Base-by-base conservation (phyloP, 1,284 basidiomycete genomes). In the Veloporphyrellus conicus region DNA sequence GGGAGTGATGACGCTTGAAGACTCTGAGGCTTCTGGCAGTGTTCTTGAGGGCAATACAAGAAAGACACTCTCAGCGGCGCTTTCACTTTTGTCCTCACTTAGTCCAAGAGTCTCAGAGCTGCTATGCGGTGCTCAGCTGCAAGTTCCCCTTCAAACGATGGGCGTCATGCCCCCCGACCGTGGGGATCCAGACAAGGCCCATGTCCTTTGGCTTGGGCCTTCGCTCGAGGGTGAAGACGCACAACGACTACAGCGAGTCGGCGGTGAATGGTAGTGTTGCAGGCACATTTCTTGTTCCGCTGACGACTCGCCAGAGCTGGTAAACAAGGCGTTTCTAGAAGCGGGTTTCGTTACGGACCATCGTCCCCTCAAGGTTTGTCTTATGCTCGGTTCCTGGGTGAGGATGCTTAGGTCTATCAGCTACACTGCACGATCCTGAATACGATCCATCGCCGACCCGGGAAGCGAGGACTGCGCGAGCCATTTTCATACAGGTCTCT, bases 361-460 rank as follows among this genome's bases (percentile, higher is more conserved):
- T 9, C 71, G 84, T 1, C 77, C 79, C 0, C 68, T 87, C 25
- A 87, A 83, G 68, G 84, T 82, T 45, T 7, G 68, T 55, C 14
- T 12, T n/a, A n/a, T 20, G 29, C 36, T 41, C 23, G 35, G n/a
- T 36, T 33, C 14, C 29, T n/a, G 20, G 9, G 33, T 40, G 41
- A 43, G 41, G 52, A 27, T 36, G 18, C 16, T 6, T n/a, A n/a
- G n/a, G n/a, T 28, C 18, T 25, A 40, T 25, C 42, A 84, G 83
- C 66, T 87, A 14, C 85, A 87, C 54, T 86, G 84, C 63, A 86
- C 84, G 0, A 59, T 87, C 19, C 58, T 84, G 49, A 85, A 84
- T 56, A 80, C 83, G 0, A 71, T 68, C 27, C 68, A 84, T 58
- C 77, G 82, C 45, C 75, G 69, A 53, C 74, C 76, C 6, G 62